A percentile compares a stretch with the other conserved stretches of the same genome.
phyloP scores from a whole-genome alignment of 164 flowering plant genomes.

The Malania oleifera region DNA sequence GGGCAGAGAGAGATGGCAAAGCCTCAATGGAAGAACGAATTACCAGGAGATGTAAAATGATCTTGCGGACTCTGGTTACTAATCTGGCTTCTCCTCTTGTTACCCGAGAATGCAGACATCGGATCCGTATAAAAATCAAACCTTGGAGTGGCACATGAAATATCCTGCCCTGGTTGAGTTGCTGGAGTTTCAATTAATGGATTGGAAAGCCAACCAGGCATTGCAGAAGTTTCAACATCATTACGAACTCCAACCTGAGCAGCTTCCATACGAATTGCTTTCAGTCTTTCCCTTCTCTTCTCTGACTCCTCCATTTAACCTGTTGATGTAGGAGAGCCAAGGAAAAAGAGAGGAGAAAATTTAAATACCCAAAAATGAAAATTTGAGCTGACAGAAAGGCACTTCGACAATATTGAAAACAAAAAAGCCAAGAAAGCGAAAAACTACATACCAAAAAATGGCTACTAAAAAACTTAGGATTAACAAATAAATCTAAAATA shows the following conservation, averaged over 20 bases:
- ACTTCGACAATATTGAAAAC: too few relatives aligned
- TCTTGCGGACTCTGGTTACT: too few relatives aligned
- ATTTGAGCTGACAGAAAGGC: too few relatives aligned
- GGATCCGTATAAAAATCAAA: conserved; percentile 5
- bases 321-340: too few relatives aligned
- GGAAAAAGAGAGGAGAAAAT: too few relatives aligned
- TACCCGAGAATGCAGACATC: background rate
- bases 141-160: background rate
- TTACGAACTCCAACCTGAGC: background rate
- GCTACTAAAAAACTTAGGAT: too few relatives aligned
- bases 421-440: too few relatives aligned
- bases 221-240: background rate
- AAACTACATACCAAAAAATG: too few relatives aligned
- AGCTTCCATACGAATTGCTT: conserved; percentile 1
- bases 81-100: background rate
- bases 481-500: too few relatives aligned
- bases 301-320: conserved; percentile 7
- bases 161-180: background rate
- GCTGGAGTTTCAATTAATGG: background rate
- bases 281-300: conserved; percentile 8
- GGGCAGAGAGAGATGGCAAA: too few relatives aligned
- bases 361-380: too few relatives aligned
- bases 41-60: background rate
- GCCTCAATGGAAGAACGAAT: background rate
- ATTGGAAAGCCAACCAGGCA: background rate